Evolutionary conservation across 345 rosid genomes (phyloP).

Genomic region (Linum lewisii): DNA sequence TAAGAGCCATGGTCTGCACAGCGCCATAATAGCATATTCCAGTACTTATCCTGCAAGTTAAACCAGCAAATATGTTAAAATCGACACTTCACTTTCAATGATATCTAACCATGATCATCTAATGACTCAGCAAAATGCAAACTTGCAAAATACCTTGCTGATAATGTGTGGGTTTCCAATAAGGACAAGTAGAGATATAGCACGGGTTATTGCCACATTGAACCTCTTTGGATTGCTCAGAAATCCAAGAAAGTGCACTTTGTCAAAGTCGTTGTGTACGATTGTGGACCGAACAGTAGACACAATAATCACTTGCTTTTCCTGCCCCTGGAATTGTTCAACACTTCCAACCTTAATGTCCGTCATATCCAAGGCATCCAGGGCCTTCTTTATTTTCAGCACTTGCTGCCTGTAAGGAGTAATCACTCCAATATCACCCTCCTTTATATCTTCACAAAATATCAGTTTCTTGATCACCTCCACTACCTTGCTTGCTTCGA

Average conservation of each 20-base stretch:
- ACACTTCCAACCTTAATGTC: conserved; percentile 86
- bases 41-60: conserved; percentile 47
- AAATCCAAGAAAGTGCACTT: conserved; percentile 58
- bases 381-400: conserved; percentile 53
- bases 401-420: conserved; percentile 94
- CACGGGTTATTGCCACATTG: conserved; percentile 82
- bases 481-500: conserved; percentile 80
- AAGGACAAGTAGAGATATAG: conserved; percentile 60
- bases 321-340: conserved; percentile 97
- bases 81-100: background rate
- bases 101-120: background rate
- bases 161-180: conserved; percentile 83
- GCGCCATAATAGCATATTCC: conserved; percentile 67
- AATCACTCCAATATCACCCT: conserved; percentile 73
- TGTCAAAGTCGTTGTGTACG: conserved; percentile 69
- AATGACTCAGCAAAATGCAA: background rate
- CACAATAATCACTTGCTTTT: conserved; percentile 61
- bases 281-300: conserved; percentile 86
- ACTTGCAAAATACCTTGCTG: conserved; percentile 38
- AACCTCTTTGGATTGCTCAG: conserved; percentile 84
- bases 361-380: conserved; percentile 50
- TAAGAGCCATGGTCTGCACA: conserved; percentile 64
- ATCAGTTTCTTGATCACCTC: conserved; percentile 49
- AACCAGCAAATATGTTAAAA: background rate
- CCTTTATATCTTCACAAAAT: conserved; percentile 31